phyloP scores from a whole-genome alignment of 441 rosid genomes.

The Populus tomentosa region DNA sequence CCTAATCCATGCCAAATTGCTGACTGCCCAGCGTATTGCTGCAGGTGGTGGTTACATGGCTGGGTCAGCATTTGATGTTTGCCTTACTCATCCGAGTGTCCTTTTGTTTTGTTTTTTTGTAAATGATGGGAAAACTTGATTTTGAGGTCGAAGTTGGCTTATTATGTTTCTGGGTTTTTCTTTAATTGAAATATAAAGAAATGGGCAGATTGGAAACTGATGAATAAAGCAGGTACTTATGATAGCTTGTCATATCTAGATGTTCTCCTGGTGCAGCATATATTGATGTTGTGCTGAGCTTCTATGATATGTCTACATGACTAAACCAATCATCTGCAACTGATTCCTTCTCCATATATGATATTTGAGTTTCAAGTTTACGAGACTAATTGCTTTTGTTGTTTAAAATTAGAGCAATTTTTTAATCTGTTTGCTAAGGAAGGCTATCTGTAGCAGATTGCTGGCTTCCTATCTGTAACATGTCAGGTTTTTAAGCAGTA shows the following conservation, averaged over 20 bases:
- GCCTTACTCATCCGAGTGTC: slow-evolving; percentile 61
- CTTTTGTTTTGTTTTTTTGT: neutral
- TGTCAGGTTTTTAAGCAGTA: neutral
- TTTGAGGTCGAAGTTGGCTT: neutral
- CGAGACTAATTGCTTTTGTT: neutral
- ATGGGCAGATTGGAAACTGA: slow-evolving; percentile 4
- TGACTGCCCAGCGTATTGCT: slow-evolving; percentile 37
- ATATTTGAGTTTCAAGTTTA: neutral
- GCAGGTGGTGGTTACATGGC: slow-evolving; percentile 31
- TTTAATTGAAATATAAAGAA: neutral
- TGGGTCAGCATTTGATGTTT: slow-evolving; percentile 33
- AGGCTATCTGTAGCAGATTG: neutral
- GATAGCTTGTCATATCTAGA: neutral
- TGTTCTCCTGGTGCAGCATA: slow-evolving; percentile 11
- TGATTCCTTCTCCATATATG: neutral
- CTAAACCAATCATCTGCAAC: neutral
- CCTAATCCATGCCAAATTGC: slow-evolving; percentile 14
- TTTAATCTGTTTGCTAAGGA: neutral
- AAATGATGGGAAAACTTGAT: neutral
- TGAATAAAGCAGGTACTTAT: slow-evolving; percentile 14
- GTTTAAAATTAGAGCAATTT: neutral
- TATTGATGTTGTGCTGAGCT: neutral
- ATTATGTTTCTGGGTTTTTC: neutral
- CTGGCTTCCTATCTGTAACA: neutral
- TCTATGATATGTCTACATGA: slow-evolving; percentile 7